A percentile compares a stretch with the other conserved stretches of the same genome.
These are phyloP conservation scores for Colletotrichum caudatum DNA, from an alignment of 2,329 filamentous ascomycete species.

Conservation along the genomic window DNA sequence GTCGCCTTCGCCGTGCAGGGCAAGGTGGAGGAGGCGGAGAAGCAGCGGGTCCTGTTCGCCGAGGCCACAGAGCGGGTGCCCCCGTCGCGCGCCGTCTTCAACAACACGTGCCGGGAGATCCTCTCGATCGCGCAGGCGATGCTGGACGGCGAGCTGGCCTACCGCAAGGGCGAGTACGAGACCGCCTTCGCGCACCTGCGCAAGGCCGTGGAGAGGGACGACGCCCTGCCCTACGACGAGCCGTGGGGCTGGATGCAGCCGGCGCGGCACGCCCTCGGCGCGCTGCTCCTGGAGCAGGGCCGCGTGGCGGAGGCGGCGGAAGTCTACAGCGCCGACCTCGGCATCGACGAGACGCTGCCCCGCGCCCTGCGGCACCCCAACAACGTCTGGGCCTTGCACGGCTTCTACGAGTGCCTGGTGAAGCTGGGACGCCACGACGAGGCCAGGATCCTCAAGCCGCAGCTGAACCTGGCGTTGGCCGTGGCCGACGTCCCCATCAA, in stretches of 20 bases:
- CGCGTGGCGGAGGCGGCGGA: constrained; percentile 65
- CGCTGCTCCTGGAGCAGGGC: constrained; percentile 75
- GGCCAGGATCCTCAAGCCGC: constrained; percentile 53
- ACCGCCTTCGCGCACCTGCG: constrained; percentile 70
- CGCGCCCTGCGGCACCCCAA: constrained; percentile 75
- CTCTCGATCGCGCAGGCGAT: constrained; percentile 73
- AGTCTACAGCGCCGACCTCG: constrained; percentile 72
- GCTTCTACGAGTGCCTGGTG: constrained; percentile 76
- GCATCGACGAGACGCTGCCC: constrained; percentile 69
- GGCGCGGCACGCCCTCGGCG: constrained; percentile 76
- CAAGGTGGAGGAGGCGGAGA: constrained; percentile 65
- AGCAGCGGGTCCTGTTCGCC: constrained; percentile 63
- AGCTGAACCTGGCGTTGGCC: constrained; percentile 64
- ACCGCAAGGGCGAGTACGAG: constrained; percentile 70
- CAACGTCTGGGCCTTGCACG: constrained; percentile 82
- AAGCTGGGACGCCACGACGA: constrained; percentile 62
- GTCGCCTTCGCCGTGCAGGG: constrained; percentile 73
- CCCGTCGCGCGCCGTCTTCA: constrained; percentile 73
- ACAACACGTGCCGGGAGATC: constrained; percentile 74
- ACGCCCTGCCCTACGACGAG: constrained; percentile 76
- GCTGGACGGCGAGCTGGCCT: constrained; percentile 80
- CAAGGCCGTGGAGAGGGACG: constrained; percentile 69
- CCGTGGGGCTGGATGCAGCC: constrained; percentile 88
- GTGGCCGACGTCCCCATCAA: constrained; percentile 70
- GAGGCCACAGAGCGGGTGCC: constrained; percentile 66